These are phyloP conservation scores for Leccinum boreale DNA, from an alignment of 768 basidiomycete species.

Conservation along the genomic window DNA sequence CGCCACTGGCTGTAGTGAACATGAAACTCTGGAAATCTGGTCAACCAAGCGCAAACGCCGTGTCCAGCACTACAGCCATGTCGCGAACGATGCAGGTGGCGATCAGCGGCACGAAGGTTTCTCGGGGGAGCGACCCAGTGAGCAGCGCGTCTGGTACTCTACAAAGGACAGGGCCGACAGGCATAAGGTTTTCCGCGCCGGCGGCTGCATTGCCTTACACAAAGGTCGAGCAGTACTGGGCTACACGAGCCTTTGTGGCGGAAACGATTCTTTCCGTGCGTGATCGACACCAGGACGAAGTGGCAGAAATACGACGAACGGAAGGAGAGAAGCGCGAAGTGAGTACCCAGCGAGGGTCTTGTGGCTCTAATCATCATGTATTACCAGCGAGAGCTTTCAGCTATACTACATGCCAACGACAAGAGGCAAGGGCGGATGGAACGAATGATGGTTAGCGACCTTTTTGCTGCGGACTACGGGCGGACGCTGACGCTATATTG, in stretches of 20 bases:
- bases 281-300: slow-evolving; percentile 46
- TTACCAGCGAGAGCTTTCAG: slow-evolving; percentile 42
- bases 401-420: slow-evolving; percentile 40
- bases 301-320: slow-evolving; percentile 37
- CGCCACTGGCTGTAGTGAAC: slow-evolving; percentile 15
- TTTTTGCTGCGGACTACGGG: slow-evolving; percentile 1
- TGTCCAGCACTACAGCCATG: slow-evolving; percentile 2
- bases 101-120: slow-evolving; percentile 6
- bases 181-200: slow-evolving; percentile 21
- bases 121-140: background rate
- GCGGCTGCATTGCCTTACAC: slow-evolving; percentile 24
- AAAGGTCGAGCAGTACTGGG: slow-evolving; percentile 60
- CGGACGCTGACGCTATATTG: slow-evolving; percentile 12
- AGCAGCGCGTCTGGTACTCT: background rate
- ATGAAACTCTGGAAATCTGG: slow-evolving; percentile 20
- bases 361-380: background rate
- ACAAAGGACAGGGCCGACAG: background rate
- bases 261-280: slow-evolving; percentile 56
- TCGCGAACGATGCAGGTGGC: slow-evolving; percentile 34
- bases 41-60: background rate
- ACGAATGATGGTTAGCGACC: slow-evolving; percentile 42
- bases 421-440: slow-evolving; percentile 50
- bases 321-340: slow-evolving; percentile 50
- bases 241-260: slow-evolving; percentile 59
- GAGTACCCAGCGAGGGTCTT: slow-evolving; percentile 15